Evolutionary conservation across 2,329 filamentous ascomycete species (phyloP), one percentile per base, ranked within the genome.

Genomic region (Diplocarpon mali): DNA sequence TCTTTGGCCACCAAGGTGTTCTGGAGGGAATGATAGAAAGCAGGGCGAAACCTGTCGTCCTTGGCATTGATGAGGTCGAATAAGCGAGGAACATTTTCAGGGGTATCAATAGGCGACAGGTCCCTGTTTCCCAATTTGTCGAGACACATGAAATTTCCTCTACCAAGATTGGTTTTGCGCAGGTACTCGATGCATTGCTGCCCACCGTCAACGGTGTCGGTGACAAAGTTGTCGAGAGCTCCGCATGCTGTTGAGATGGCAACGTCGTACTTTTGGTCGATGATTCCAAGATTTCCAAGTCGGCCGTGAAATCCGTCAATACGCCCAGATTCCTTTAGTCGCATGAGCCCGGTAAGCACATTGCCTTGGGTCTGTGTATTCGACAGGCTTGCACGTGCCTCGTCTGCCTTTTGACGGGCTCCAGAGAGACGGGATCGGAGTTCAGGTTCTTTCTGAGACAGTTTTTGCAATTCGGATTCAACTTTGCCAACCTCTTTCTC

Each of bases 171-270:
- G 57, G 95, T 98, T 71, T 96, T 98, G 45, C 92, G 80, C 11
- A 98, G 73, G 60, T 98, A 92, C 60, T 96, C 92, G 52, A 98
- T 96, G 64, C 93, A 98, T 62, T 96, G 89, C 64, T 98, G 92
- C 52, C 89, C 92, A 47, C 88, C 85, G 58, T 96, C 92, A 12
- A 96, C 90, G 1, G 86, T 89, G 57, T 96, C 92, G 0, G 94
- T 94, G 9, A 98, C 90, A 65, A 98, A 89, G 60, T 96, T 95
- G 64, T 98, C 87, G 9, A 98, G 76, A 2, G 84, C 76, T 37
- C 85, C 81, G 55, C 92, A 96, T 10, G 92, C 93, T 0, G 92
- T 98, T 0, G 93, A 98, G 49, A 98, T 95, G n/a, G 92, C 92
- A 35, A 98, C 79, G 59, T 98, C 92, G 63, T 94, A 98, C 65